Percentiles rank a stretch among this genome's conserved stretches.
These are phyloP conservation scores for Plasmodium cynomolgi DNA, from an alignment of 169 alveolate genomes.

Conservation along the genomic window DNA sequence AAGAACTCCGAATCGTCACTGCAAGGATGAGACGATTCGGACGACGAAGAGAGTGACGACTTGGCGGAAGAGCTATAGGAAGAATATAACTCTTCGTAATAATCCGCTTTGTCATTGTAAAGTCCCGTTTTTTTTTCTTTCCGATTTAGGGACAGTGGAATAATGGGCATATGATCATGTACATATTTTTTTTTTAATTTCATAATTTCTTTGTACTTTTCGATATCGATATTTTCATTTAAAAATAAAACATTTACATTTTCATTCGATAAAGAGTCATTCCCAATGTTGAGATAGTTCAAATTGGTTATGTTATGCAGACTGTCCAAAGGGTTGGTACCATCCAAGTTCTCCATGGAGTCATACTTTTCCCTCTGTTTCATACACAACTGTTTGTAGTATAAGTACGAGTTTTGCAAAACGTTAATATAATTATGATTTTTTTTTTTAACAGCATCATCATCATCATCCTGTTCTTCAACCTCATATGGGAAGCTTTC, in stretches of 20 bases:
- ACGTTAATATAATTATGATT: slow-evolving; percentile 52
- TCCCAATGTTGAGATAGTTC: background rate
- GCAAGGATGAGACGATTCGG: background rate
- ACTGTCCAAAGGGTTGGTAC: background rate
- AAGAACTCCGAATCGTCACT: background rate
- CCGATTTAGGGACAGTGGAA: slow-evolving; percentile 43
- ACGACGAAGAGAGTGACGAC: slow-evolving; percentile 6
- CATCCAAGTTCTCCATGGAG: background rate
- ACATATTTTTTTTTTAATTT: slow-evolving; percentile 58
- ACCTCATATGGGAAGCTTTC: slow-evolving; percentile 1
- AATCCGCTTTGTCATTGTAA: slow-evolving; percentile 26
- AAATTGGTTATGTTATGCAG: background rate
- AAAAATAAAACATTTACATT: slow-evolving; percentile 41
- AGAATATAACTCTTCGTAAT: background rate
- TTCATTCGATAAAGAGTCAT: slow-evolving; percentile 11
- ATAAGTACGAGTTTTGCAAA: slow-evolving; percentile 51
- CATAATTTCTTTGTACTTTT: slow-evolving; percentile 64
- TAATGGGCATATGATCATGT: slow-evolving; percentile 73
- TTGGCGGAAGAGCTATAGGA: slow-evolving; percentile 15
- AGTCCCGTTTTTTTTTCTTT: slow-evolving; percentile 59
- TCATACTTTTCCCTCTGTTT: slow-evolving; percentile 27
- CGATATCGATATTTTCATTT: slow-evolving; percentile 55
- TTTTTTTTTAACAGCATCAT: background rate
- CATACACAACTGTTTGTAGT: slow-evolving; percentile 47
- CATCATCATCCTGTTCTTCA: background rate